Base-by-base conservation (phyloP, 306 rosid genomes). In the Begonia masoniana region DNA sequence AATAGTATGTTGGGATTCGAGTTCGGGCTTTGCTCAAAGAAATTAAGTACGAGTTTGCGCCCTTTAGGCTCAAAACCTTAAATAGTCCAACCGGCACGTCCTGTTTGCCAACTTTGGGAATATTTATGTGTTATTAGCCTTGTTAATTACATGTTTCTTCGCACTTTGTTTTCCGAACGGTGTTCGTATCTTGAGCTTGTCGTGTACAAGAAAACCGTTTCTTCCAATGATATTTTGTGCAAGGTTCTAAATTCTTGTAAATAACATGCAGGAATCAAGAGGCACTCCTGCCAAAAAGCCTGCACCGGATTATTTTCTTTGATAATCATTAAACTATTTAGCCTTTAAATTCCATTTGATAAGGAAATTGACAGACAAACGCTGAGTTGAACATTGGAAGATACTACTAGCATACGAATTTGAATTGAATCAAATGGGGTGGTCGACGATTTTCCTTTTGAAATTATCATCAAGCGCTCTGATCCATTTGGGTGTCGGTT, bases 261-360 rank as follows among this genome's bases (percentile, higher is more conserved):
- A 9, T 61, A 35, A 17, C 39, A 31, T 54, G 58, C 74, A 92
- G 99, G 99, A 92, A 59, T 83, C 99, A 62, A 84, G 96, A 82
- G 96, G 96, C 31, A 43, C 88, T 3, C 96, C 82, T 11, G 83
- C 82, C 56, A 92, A 83, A 71, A 92, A 76, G 68, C 96, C 99
- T 13, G 85, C 96, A 9, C 99, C 99, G 1, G 96, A 92, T 68
- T 92, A 87, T 82, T 92, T 92, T 71, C 71, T 92, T 35, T 92
- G 72, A 87, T 50, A 48, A 10, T 35, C 57, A 16, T 49, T 55
- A 23, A 24, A 54, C 61, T 31, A 31, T 31, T 31, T 31, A 31
- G 39, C 39, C 9, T 31, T 31, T 5, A 31, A 31, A 5, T 31
- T 31, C 39, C 39, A 31, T 69, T 63, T 62, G 78, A 61, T 75